Conservation (phyloP, 179 eudicot species). For the Drosera spatulata region DNA sequence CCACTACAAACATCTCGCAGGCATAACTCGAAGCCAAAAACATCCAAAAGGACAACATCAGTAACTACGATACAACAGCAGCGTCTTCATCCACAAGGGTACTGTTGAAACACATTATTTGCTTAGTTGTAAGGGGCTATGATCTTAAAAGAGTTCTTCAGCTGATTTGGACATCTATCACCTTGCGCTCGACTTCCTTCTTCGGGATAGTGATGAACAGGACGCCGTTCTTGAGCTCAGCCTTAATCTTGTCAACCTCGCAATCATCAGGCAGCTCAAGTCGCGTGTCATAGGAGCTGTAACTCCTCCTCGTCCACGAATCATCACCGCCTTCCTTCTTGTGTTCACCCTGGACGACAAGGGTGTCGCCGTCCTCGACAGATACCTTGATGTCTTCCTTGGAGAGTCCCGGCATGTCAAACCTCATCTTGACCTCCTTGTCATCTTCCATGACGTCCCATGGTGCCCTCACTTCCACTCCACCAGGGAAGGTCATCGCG, state of each 20-base stretch:
- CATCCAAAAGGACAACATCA: no score
- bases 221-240: slow-evolving; percentile 71
- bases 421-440: slow-evolving; percentile 56
- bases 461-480: slow-evolving; percentile 36
- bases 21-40: no score
- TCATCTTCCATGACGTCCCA: slow-evolving; percentile 68
- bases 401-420: slow-evolving; percentile 68
- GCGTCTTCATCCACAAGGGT: no score
- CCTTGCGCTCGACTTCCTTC: slow-evolving; percentile 42
- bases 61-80: no score
- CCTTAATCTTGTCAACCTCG: slow-evolving; percentile 50
- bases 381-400: slow-evolving; percentile 66
- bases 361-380: slow-evolving; percentile 36
- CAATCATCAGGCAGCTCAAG: slow-evolving; percentile 51
- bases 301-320: slow-evolving; percentile 25
- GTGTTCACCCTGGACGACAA: slow-evolving; percentile 54
- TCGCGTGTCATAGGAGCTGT: slow-evolving; percentile 40
- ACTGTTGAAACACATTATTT: no score
- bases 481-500: slow-evolving; percentile 40
- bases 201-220: slow-evolving; percentile 50
- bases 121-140: no score
- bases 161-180: slow-evolving; percentile 47
- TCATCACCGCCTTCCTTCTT: slow-evolving; percentile 30
- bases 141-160: no score
- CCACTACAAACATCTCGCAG: no score